Base-by-base conservation (phyloP, 805 yeast genomes). In the Blastobotrys peoriensis region DNA sequence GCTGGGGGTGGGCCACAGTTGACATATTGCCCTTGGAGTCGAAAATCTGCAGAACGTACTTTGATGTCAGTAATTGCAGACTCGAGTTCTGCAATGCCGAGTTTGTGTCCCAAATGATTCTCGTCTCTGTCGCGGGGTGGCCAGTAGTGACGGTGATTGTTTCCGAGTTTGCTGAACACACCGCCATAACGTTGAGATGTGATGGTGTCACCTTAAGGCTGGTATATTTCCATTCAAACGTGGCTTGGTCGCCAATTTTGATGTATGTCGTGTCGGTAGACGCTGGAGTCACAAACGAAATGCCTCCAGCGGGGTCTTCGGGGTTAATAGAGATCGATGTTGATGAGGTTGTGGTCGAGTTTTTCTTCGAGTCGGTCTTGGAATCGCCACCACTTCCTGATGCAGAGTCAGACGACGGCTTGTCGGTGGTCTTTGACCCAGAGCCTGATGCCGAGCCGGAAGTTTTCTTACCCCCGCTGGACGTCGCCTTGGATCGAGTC, bases 211-310 rank as follows among this genome's bases (percentile, higher is more conserved):
- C 56, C 3, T 43, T 35, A 13, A 67, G 55, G 43, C 56, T 53
- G 10, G 71, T 66, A 49, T 61, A 67, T 25, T 59, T 57, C 72
- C 72, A 67, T 25, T 60, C 54, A 47, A 68, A 67, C 4, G 72
- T 65, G 17, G 69, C 71, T 22, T 51, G 47, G 17, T 56, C 61
- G 2, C 72, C 71, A 25, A 62, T 50, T 49, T 63, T 64, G 43
- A 67, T 51, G 41, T 67, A 67, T 1, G 69, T 62, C 6, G 58
- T 38, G 27, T 55, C 53, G 8, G 68, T 62, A 3, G 65, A 48
- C 5, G 53, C 54, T 1, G 72, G 72, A 5, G 65, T 58, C 4
- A 51, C 33, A 43, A 68, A 43, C 2, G 61, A 44, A 4, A 67
- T 54, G 1, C 64, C 63, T 5, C 72, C 72, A 1, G 66, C 62